phyloP scores from a whole-genome alignment of 2,329 filamentous ascomycete species.

The Boeremia lycopersici region DNA sequence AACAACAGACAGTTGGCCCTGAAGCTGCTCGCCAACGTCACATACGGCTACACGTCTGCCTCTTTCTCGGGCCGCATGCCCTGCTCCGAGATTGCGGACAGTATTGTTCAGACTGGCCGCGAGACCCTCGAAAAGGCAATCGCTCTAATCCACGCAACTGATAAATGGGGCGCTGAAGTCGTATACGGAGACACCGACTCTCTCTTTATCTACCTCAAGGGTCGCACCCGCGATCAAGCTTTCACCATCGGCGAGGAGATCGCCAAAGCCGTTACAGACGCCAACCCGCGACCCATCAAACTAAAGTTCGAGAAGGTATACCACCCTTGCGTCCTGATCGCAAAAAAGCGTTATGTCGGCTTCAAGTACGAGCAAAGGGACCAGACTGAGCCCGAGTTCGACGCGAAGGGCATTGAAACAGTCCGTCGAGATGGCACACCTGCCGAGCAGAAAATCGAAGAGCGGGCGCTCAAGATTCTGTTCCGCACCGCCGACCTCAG shows the following conservation, averaged over 20 bases:
- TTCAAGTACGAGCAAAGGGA: conserved; percentile 88
- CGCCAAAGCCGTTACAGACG: conserved; percentile 80
- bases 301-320: conserved; percentile 99
- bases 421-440: conserved; percentile 93
- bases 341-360: conserved; percentile 97
- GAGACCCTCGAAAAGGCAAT: conserved; percentile 96
- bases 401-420: conserved; percentile 98
- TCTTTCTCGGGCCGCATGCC: conserved; percentile 98
- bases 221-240: conserved; percentile 83
- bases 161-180: conserved; percentile 90
- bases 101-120: conserved; percentile 93
- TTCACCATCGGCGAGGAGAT: conserved; percentile 95
- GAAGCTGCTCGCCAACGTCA: conserved; percentile 98
- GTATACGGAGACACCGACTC: conserved; percentile 98
- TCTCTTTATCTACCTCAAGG: conserved; percentile 87
- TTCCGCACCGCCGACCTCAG: conserved; percentile 91
- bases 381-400: conserved; percentile 84
- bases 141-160: conserved; percentile 85
- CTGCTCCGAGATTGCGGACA: conserved; percentile 96
- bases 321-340: conserved; percentile 88
- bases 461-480: conserved; percentile 84
- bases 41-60: conserved; percentile 96
- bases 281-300: conserved; percentile 90
- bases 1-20: conserved; percentile 94
- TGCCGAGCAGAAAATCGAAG: conserved; percentile 95